phyloP scores from a whole-genome alignment of 108 stramenopile genomes.

The Fistulifera pelliculosa region DNA sequence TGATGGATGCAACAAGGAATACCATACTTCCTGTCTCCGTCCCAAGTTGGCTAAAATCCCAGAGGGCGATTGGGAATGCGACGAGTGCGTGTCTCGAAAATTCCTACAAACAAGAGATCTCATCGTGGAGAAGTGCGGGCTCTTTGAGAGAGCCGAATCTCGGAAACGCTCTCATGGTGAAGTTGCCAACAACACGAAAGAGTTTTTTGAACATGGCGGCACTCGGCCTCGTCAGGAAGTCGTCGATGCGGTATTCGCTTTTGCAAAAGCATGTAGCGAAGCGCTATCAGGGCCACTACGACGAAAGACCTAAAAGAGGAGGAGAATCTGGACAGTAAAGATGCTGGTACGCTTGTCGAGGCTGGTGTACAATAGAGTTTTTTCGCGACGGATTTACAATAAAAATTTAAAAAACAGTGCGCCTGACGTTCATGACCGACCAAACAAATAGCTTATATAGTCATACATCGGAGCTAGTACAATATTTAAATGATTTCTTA shows the following conservation, averaged over 20 bases:
- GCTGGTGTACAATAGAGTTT: too few relatives aligned
- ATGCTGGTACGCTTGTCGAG: too few relatives aligned
- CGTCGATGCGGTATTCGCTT: neutral
- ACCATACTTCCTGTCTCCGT: conserved; percentile 54
- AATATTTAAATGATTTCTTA: conserved; percentile 3
- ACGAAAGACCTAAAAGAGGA: too few relatives aligned
- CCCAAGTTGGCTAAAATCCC: conserved; percentile 52
- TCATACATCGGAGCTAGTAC: too few relatives aligned
- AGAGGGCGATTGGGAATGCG: conserved; percentile 69
- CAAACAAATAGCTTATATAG: too few relatives aligned
- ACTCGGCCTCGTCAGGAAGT: conserved; percentile 1
- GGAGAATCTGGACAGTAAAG: too few relatives aligned
- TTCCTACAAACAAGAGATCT: conserved; percentile 24
- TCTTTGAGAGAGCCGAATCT: conserved; percentile 1
- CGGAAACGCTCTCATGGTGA: too few relatives aligned
- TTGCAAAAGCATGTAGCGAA: neutral
- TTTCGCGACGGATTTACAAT: too few relatives aligned
- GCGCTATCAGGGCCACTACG: neutral
- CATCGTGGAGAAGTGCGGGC: conserved; percentile 14
- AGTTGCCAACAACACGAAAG: neutral
- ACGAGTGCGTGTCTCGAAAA: conserved; percentile 42
- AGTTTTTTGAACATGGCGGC: neutral
- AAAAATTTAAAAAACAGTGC: too few relatives aligned
- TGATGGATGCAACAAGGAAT: conserved; percentile 73
- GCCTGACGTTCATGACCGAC: too few relatives aligned